A percentile compares a stretch with the other conserved stretches of the same genome.
Evolutionary conservation across 2,329 filamentous ascomycete genomes (phyloP).

Genomic region (Exophiala bonariae): DNA sequence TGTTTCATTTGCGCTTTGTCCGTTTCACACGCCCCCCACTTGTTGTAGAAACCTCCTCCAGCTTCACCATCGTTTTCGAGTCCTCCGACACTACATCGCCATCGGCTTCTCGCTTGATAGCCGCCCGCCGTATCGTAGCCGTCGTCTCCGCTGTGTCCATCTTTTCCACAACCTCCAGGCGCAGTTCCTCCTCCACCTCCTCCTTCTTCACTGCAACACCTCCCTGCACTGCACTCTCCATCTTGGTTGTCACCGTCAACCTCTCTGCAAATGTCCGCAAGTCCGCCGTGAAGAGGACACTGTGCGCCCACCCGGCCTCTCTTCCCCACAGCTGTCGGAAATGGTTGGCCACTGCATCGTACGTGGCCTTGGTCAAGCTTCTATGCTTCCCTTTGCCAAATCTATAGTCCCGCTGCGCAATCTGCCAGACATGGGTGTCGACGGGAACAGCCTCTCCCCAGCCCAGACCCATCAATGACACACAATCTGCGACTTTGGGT

Average conservation of each 20-base stretch:
- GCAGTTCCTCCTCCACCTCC: constrained; percentile 25
- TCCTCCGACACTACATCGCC: constrained; percentile 12
- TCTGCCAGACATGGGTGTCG: constrained; percentile 98
- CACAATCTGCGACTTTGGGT: constrained; percentile 95
- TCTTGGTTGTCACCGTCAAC: constrained; percentile 46
- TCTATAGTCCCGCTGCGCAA: constrained; percentile 92
- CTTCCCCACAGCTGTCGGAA: constrained; percentile 88
- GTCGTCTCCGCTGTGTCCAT: too few species aligned
- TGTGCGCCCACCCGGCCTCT: constrained; percentile 96
- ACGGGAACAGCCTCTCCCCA: constrained; percentile 96
- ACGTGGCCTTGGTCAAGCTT: constrained; percentile 83
- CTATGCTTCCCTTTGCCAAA: constrained; percentile 82
- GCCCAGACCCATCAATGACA: constrained; percentile 91
- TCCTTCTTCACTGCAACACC: constrained; percentile 34
- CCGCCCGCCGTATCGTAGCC: constrained; percentile 13
- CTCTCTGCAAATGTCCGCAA: constrained; percentile 77
- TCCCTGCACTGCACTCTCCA: constrained; percentile 38
- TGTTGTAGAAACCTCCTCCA: constrained; percentile 21
- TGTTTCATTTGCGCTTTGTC: constrained; percentile 23
- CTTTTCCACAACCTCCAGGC: constrained; percentile 9
- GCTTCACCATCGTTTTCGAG: constrained; percentile 16
- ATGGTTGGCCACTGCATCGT: constrained; percentile 85
- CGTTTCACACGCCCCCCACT: constrained; percentile 27
- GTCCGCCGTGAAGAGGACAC: constrained; percentile 92
- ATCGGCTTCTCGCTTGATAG: constrained; percentile 24